Base-by-base conservation (phyloP, 176 grass and related monocot species). In the Rhipidocladum racemiflorum region DNA sequence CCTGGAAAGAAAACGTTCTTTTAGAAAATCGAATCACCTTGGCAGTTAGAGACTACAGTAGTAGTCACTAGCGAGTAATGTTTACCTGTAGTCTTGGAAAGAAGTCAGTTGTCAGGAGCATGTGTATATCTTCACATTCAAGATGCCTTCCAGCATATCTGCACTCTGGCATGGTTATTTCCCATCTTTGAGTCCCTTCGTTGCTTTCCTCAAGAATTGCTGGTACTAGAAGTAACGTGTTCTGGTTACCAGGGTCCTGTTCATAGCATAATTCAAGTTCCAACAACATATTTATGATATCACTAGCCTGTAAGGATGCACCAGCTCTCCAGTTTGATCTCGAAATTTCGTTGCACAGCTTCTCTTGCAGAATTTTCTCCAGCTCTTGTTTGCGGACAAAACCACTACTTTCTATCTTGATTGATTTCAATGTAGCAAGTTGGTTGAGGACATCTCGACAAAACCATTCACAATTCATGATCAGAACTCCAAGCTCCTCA, bases 71-170 rank as follows among this genome's bases (percentile, higher is more conserved):
- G 21, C 35, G 9, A 39, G 0, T 35, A 65, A 67, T 20, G 24
- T 38, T 74, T 93, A 98, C 92, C 92, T 95, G 92, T 54, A 95
- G 79, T 70, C 89, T 93, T 74, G 90, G 87, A 88, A 93, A 98
- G 88, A 98, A 98, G 85, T 88, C 76, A 17, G 75, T 50, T 86
- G 90, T 88, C 43, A 98, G 82, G 75, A 94, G 89, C 84, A 91
- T 85, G 8, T 93, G 90, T 49, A 78, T 84, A 76, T 88, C 88
- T 74, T 90, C 86, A 83, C 90, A 98, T 80, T 95, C 80, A 10
- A 98, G 84, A 83, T 34, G 72, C 74, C 95, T 93, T 79, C 95
- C 92, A 30, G 81, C 81, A 74, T 91, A 95, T 86, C 86, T 85
- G 60, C 71, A 93, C 32, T 88, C 87, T 18, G 88, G 76, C 54